These are phyloP conservation scores for Diaporthe humulicola DNA, from an alignment of 2,329 filamentous ascomycete genomes.

Conservation along the genomic window DNA sequence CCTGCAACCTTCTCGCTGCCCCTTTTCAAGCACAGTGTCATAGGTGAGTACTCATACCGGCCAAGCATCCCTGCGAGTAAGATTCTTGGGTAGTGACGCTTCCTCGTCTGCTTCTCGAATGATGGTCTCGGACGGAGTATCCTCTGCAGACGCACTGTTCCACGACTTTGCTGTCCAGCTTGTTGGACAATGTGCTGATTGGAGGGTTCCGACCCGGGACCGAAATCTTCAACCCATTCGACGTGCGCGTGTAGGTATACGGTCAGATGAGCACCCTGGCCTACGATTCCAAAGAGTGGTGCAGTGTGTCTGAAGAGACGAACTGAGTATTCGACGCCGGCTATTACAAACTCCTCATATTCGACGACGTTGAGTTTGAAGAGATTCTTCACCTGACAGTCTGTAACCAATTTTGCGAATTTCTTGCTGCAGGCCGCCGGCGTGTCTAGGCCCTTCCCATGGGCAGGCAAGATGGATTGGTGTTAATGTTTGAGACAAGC, in stretches of 20 bases:
- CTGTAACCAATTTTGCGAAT: constrained; percentile 55
- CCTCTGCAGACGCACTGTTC: constrained; percentile 76
- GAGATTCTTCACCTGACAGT: constrained; percentile 50
- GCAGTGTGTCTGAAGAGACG: constrained; percentile 59
- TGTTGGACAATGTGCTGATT: constrained; percentile 77
- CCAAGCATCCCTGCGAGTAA: constrained; percentile 65
- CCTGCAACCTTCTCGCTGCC: background rate
- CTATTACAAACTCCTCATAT: constrained; percentile 53
- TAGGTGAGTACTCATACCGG: constrained; percentile 75
- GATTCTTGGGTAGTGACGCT: constrained; percentile 71
- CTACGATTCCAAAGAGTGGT: constrained; percentile 72
- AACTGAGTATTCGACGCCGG: constrained; percentile 43
- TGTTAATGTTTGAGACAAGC: constrained; percentile 45
- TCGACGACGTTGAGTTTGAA: constrained; percentile 50
- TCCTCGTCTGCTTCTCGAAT: constrained; percentile 79
- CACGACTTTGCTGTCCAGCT: constrained; percentile 81
- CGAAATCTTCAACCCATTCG: constrained; percentile 73
- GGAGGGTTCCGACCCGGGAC: constrained; percentile 72
- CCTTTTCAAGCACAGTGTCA: constrained; percentile 57
- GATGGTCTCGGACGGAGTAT: constrained; percentile 73
- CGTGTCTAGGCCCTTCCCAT: constrained; percentile 42
- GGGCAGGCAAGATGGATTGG: too few relatives aligned
- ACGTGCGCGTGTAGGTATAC: constrained; percentile 63
- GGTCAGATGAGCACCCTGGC: constrained; percentile 74
- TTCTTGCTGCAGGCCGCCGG: constrained; percentile 50